Evolutionary conservation across 176 grass and related monocot species (phyloP), one percentile per base, ranked within the genome.

Genomic region (Musa schizocarpa): DNA sequence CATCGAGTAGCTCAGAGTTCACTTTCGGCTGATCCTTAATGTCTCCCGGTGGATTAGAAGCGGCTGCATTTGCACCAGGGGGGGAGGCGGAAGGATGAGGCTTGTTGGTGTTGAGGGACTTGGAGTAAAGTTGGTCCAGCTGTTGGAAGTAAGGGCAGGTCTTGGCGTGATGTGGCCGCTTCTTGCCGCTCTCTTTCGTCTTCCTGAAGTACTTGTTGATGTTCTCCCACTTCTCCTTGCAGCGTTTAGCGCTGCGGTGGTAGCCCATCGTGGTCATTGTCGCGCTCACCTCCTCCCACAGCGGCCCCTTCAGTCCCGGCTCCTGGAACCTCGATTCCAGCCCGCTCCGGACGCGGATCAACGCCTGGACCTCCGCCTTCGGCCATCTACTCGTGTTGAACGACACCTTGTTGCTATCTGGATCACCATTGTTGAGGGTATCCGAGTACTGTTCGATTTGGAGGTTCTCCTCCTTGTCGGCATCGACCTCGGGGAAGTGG

Each of bases 131-230:
- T 1, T 63, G 59, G 48, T 77, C 58, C 43, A 77, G 61, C 49
- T 65, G 75, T 8, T 77, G 61, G 61, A 77, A 77, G 75, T 77
- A 77, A 16, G 58, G 75, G 61, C 75, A 77, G 43, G 75, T 77
- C 75, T 77, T 77, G 43, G 75, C 52, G 58, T 65, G 59, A 11
- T 65, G 59, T 11, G 75, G 49, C 48, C 75, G 75, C 61, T 53
- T 77, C 61, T 65, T 77, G 1, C 49, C 61, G 75, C 61, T 77
- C 21, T 77, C 75, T 49, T 77, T 77, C 23, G 72, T 56, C 81
- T 91, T 92, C 80, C 92, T 92, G 92, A 87, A 96, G 80, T 96
- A 96, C 84, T 96, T 96, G 89, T 96, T 96, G 57, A 96, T 96
- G 76, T 96, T 96, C 80, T 92, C 92, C 92, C 92, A 96, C 85